These are phyloP conservation scores for Drechslerella coelobrocha DNA, from an alignment of 2,329 filamentous ascomycete species.

Conservation along the genomic window DNA sequence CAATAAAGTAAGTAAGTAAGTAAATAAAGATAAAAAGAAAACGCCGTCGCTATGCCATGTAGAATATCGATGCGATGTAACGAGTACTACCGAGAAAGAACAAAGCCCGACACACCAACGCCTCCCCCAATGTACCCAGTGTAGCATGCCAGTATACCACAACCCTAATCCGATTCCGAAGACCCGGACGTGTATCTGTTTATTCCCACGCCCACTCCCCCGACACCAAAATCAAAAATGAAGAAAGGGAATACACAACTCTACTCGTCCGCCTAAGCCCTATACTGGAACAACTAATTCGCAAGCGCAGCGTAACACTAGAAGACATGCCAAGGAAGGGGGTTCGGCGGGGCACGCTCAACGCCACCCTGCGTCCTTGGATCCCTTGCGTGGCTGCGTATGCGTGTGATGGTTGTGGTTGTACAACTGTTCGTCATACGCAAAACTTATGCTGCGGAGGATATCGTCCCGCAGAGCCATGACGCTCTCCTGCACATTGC, in stretches of 20 bases:
- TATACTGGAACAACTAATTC: too few relatives aligned
- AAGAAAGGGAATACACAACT: too few relatives aligned
- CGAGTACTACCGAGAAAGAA: too few relatives aligned
- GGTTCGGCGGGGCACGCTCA: constrained; percentile 18
- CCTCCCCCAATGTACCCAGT: constrained; percentile 22
- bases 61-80: too few relatives aligned
- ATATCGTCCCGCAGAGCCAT: constrained; percentile 41
- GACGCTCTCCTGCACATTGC: constrained; percentile 46
- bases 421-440: constrained; percentile 42
- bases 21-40: constrained; percentile 19
- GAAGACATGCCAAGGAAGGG: not conserved
- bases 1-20: constrained; percentile 6
- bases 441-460: constrained; percentile 43
- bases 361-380: constrained; percentile 39
- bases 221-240: too few relatives aligned
- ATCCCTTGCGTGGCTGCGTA: constrained; percentile 25
- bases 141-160: too few relatives aligned
- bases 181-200: too few relatives aligned
- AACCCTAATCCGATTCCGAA: too few relatives aligned
- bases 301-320: too few relatives aligned
- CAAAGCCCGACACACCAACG: constrained; percentile 27
- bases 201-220: too few relatives aligned
- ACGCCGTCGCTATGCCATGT: constrained; percentile 47
- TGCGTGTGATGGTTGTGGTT: constrained; percentile 47
- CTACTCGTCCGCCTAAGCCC: too few relatives aligned